Conservation (phyloP, 139 green algal genomes). For the Chlorella sp. region DNA sequence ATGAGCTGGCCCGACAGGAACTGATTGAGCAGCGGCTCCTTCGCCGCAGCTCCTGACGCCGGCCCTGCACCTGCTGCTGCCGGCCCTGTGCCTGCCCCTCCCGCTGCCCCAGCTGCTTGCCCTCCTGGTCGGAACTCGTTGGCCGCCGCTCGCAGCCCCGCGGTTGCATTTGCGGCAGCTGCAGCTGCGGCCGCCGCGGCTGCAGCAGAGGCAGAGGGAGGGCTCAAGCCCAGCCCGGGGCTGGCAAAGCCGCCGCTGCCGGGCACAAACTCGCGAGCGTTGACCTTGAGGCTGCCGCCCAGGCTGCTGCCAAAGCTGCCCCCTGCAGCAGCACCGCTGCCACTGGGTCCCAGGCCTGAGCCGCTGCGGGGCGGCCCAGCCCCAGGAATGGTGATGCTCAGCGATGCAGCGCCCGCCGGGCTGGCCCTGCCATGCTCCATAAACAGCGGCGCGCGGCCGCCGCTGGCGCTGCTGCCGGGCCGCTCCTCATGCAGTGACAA, state of each 20-base stretch:
- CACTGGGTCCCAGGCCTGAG: background rate
- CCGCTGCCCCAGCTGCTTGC: background rate
- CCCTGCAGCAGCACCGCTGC: too few species aligned
- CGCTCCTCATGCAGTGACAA: too few species aligned
- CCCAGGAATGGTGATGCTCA: conserved; percentile 19
- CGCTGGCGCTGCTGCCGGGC: too few species aligned
- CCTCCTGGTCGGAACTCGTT: background rate
- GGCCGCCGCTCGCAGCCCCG: background rate
- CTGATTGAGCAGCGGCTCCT: background rate
- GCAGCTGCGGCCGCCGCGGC: too few species aligned
- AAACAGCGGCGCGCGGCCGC: too few species aligned
- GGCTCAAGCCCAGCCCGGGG: too few species aligned
- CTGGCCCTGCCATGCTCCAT: background rate
- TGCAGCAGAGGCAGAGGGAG: background rate
- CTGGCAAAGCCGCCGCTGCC: background rate
- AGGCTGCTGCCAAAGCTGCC: background rate
- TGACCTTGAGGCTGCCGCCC: background rate
- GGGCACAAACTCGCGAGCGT: background rate
- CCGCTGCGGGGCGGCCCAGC: background rate
- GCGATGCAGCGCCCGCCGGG: background rate
- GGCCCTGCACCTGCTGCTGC: background rate
- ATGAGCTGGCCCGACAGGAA: conserved; percentile 20
- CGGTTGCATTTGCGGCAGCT: background rate
- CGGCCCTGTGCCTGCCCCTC: too few species aligned
- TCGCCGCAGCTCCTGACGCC: background rate